Percentiles rank a stretch among this genome's conserved stretches.
These are phyloP conservation scores for Fusarium scirpi DNA, from an alignment of 2,329 filamentous ascomycete genomes.

Conservation along the genomic window DNA sequence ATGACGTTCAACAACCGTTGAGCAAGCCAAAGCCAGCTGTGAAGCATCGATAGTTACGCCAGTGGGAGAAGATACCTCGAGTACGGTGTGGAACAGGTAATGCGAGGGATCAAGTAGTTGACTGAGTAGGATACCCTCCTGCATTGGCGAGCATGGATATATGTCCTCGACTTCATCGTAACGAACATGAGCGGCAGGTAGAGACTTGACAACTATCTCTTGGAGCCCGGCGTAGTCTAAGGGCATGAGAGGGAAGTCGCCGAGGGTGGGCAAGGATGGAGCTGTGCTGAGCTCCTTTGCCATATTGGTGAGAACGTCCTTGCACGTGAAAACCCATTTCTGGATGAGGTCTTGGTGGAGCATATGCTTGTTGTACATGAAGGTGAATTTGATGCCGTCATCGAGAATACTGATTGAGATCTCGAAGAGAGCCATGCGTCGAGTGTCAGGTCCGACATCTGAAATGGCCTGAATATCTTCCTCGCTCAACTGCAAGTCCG, in stretches of 20 bases:
- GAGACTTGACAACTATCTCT: conserved; percentile 35
- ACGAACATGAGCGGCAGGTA: conserved; percentile 34
- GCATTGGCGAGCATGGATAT: conserved; percentile 55
- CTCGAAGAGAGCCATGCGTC: conserved; percentile 39
- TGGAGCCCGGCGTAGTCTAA: conserved; percentile 48
- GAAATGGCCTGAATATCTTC: conserved; percentile 4
- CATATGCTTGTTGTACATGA: conserved; percentile 36
- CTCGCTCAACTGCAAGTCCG: conserved; percentile 5
- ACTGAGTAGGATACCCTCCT: conserved; percentile 54
- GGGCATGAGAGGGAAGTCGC: conserved; percentile 51
- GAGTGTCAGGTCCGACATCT: conserved; percentile 21
- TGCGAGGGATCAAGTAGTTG: conserved; percentile 42
- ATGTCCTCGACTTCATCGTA: conserved; percentile 49
- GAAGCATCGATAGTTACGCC: background rate
- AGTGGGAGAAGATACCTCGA: conserved; percentile 8
- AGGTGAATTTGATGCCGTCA: background rate
- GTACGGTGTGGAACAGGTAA: conserved; percentile 37
- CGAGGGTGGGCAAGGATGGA: conserved; percentile 45
- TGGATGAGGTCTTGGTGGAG: conserved; percentile 24
- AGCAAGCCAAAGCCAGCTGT: conserved; percentile 26
- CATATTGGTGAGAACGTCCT: conserved; percentile 11
- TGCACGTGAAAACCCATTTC: conserved; percentile 28
- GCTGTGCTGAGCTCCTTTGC: conserved; percentile 21
- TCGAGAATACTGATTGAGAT: conserved; percentile 24
- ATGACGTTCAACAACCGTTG: conserved; percentile 46